Conservation (phyloP, 108 stramenopile genomes). For the Cyclotella sp. region DNA sequence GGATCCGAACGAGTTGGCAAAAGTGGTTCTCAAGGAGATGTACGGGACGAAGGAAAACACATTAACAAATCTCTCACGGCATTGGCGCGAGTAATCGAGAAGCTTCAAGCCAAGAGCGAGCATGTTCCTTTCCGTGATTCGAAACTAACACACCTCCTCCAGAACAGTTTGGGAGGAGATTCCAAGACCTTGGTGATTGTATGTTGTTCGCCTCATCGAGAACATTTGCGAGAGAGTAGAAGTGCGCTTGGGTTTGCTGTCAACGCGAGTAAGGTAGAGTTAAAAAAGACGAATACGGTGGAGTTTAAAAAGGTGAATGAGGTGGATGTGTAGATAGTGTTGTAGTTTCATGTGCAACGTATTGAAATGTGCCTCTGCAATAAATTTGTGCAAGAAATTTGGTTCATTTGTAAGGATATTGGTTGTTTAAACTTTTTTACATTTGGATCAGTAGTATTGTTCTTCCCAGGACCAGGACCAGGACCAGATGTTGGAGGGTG, state of each 20-base stretch:
- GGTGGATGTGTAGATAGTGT: too few species aligned
- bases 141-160: background rate
- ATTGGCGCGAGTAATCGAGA: slow-evolving; percentile 5
- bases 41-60: background rate
- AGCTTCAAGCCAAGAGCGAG: background rate
- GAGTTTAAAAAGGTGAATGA: slow-evolving; percentile 9
- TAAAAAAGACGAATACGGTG: slow-evolving; percentile 56
- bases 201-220: slow-evolving; percentile 86
- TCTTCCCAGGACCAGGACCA: too few species aligned
- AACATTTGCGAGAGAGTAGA: slow-evolving; percentile 82
- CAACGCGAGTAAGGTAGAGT: slow-evolving; percentile 84
- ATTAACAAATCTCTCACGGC: slow-evolving; percentile 11
- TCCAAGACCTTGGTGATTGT: slow-evolving; percentile 5
- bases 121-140: slow-evolving; percentile 12
- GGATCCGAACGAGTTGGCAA: slow-evolving; percentile 18
- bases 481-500: too few species aligned
- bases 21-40: slow-evolving; percentile 6
- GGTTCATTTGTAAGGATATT: too few species aligned
- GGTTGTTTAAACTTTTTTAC: too few species aligned
- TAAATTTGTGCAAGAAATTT: too few species aligned
- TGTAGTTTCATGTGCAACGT: too few species aligned
- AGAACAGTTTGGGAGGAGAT: background rate
- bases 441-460: too few species aligned
- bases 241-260: slow-evolving; percentile 89
- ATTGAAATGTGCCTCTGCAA: too few species aligned